Evolutionary conservation across 2,329 filamentous ascomycete species (phyloP).

Genomic region (Tolypocladium album): DNA sequence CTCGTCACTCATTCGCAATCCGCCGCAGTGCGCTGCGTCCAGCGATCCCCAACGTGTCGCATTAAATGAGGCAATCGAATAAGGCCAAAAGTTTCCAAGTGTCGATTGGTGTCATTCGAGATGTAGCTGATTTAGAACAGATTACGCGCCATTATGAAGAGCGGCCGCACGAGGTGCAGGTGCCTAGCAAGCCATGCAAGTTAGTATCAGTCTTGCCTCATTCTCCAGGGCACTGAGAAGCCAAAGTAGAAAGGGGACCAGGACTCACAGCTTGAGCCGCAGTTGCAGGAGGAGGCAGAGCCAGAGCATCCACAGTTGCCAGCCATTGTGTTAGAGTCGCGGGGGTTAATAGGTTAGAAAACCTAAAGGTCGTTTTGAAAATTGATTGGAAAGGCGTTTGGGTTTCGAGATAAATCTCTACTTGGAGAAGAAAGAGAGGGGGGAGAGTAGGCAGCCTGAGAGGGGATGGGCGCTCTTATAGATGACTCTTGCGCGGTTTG

Average conservation of each 20-base stretch:
- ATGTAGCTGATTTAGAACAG: neutral
- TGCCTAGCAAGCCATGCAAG: conserved; percentile 10
- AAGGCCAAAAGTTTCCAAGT: neutral
- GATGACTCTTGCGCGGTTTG: conserved; percentile 1
- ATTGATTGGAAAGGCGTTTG: neutral
- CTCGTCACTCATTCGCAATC: neutral
- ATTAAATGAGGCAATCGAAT: neutral
- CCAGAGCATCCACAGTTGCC: conserved; percentile 25
- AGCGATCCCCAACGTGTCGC: neutral
- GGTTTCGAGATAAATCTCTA: conserved; percentile 8
- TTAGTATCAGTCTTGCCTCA: conserved; percentile 6
- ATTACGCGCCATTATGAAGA: neutral
- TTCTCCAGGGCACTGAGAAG: neutral
- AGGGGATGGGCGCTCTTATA: conserved; percentile 12
- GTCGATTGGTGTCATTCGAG: neutral
- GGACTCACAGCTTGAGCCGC: conserved; percentile 23
- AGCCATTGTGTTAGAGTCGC: conserved; percentile 18
- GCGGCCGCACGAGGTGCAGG: conserved; percentile 18
- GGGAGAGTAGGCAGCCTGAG: conserved; percentile 1
- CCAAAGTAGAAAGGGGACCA: neutral
- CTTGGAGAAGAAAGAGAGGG: conserved; percentile 5
- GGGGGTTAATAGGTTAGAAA: conserved; percentile 2
- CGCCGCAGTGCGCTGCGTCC: neutral
- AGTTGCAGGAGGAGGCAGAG: conserved; percentile 22
- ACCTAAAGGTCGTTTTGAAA: conserved; percentile 3